phyloP scores from a whole-genome alignment of 495 filamentous ascomycete species.

The Podospora comata region DNA sequence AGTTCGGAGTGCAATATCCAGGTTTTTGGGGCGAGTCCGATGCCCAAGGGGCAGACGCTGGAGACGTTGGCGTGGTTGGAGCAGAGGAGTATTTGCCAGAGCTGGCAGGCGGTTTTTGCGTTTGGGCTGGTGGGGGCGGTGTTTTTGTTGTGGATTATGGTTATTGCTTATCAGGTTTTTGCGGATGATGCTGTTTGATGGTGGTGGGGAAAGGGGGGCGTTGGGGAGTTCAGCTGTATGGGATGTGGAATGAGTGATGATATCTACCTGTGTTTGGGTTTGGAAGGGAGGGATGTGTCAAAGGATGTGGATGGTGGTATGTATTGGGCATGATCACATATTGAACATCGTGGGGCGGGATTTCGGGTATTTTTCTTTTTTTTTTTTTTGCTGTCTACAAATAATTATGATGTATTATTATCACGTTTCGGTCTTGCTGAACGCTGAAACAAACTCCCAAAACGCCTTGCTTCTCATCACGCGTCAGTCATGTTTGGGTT shows the following conservation, averaged over 20 bases:
- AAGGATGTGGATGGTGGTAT: not conserved
- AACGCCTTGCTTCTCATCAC: not conserved
- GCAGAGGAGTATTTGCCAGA: conserved; percentile 81
- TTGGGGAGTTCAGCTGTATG: not conserved
- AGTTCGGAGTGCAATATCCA: conserved; percentile 76
- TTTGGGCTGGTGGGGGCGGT: conserved; percentile 75
- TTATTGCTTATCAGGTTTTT: conserved; percentile 88
- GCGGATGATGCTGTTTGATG: conserved; percentile 32
- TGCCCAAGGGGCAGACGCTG: conserved; percentile 58
- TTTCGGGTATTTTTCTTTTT: not conserved
- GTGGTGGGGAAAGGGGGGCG: too few species aligned
- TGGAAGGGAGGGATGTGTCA: not conserved
- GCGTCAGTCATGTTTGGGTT: not conserved
- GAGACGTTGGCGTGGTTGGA: conserved; percentile 82
- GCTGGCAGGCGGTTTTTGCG: conserved; percentile 61
- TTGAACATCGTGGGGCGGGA: not conserved
- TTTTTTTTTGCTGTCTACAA: not conserved
- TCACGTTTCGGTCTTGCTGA: not conserved
- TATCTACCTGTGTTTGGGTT: not conserved
- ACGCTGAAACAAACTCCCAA: not conserved
- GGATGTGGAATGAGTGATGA: not conserved
- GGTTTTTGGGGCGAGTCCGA: conserved; percentile 51
- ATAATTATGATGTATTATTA: not conserved
- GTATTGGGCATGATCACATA: not conserved
- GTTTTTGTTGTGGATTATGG: conserved; percentile 91